Evolutionary conservation across 116 monocot species (phyloP).

Genomic region (Dioscorea cayenensis): DNA sequence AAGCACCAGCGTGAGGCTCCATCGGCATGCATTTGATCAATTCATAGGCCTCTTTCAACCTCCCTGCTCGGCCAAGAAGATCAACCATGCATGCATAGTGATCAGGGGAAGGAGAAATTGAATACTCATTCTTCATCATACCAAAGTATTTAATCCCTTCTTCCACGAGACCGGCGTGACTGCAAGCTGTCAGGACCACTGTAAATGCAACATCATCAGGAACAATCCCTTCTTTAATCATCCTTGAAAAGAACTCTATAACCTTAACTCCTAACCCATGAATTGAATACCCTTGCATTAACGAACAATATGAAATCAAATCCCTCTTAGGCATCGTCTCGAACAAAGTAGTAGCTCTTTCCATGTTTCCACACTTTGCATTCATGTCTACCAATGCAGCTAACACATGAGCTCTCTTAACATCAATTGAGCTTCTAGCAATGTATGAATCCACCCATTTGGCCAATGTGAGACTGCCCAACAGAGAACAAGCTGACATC

Average conservation of each 20-base stretch:
- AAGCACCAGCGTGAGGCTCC: slow-evolving; percentile 47
- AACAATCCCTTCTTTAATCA: slow-evolving; percentile 40
- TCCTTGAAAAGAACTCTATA: slow-evolving; percentile 34
- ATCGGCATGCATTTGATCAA: slow-evolving; percentile 42
- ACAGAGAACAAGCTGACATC: slow-evolving; percentile 61
- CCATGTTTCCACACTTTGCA: slow-evolving; percentile 66
- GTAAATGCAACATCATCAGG: slow-evolving; percentile 53
- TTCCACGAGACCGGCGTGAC: slow-evolving; percentile 48
- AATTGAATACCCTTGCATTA: slow-evolving; percentile 67
- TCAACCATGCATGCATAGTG: slow-evolving; percentile 68
- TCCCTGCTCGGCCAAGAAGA: slow-evolving; percentile 42
- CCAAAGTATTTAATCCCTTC: slow-evolving; percentile 45
- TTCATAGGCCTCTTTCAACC: slow-evolving; percentile 48
- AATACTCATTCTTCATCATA: slow-evolving; percentile 38
- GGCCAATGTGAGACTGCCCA: slow-evolving; percentile 39
- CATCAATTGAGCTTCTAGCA: slow-evolving; percentile 13
- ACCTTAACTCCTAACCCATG: slow-evolving; percentile 46
- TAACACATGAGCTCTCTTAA: slow-evolving; percentile 27
- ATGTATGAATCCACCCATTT: slow-evolving; percentile 45
- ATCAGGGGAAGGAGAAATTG: slow-evolving; percentile 30
- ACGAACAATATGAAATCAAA: slow-evolving; percentile 42
- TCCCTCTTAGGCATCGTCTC: slow-evolving; percentile 28
- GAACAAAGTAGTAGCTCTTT: slow-evolving; percentile 40
- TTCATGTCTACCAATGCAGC: slow-evolving; percentile 55
- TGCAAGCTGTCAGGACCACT: slow-evolving; percentile 56